phyloP scores from a whole-genome alignment of 108 stramenopile species.

The Nannochloropsis salina region DNA sequence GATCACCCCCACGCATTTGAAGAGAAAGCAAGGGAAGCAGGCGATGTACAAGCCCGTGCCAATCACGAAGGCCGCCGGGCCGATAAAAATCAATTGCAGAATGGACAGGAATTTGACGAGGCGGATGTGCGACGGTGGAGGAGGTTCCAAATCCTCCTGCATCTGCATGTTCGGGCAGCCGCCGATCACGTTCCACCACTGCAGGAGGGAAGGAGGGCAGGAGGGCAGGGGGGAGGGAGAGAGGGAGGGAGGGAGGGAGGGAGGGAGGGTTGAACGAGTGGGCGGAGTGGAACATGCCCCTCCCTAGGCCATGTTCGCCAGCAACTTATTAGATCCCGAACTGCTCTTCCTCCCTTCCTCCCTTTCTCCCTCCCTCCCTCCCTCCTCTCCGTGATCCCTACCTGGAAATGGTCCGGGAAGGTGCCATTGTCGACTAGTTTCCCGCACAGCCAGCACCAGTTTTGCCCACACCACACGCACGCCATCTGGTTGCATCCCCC shows the following conservation, averaged over 20 bases:
- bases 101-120: conserved; percentile 41
- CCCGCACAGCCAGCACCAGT: conserved; percentile 59
- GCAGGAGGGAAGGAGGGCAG: neutral
- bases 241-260: conserved; percentile 10
- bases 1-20: conserved; percentile 21
- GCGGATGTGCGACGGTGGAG: conserved; percentile 28
- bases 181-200: conserved; percentile 47
- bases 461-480: conserved; percentile 46
- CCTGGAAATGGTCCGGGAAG: conserved; percentile 60
- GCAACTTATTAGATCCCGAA: neutral
- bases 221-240: neutral
- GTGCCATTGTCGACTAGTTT: conserved; percentile 57
- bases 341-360: neutral
- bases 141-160: conserved; percentile 53
- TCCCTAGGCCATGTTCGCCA: neutral
- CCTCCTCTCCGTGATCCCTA: neutral
- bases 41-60: conserved; percentile 44
- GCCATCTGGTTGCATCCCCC: conserved; percentile 62
- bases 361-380: neutral
- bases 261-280: neutral
- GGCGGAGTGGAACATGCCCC: too few relatives aligned
- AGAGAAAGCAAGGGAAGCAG: conserved; percentile 53
- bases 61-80: conserved; percentile 49
- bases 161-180: conserved; percentile 65
- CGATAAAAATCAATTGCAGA: conserved; percentile 1